Percentiles rank a stretch among this genome's conserved stretches.
phyloP scores from a whole-genome alignment of 192 early-diverging fungal species.

The Glomus cerebriforme region DNA sequence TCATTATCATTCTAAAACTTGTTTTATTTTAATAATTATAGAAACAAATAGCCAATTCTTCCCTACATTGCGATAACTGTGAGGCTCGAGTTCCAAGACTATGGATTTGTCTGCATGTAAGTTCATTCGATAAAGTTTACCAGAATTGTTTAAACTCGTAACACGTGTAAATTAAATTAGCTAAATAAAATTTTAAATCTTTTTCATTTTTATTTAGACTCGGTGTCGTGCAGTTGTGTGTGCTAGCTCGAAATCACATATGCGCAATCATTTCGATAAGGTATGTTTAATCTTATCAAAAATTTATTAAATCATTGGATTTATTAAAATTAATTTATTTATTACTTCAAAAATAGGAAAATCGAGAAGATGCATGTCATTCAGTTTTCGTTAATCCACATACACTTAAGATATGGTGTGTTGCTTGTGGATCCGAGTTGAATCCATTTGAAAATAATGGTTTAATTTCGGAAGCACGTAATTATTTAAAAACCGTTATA shows the following conservation, averaged over 20 bases:
- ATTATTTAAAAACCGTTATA: slow-evolving; percentile 40
- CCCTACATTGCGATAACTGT: slow-evolving; percentile 40
- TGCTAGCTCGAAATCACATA: slow-evolving; percentile 31
- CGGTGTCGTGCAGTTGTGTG: slow-evolving; percentile 1
- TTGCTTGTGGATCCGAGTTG: slow-evolving; percentile 40
- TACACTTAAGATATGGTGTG: slow-evolving; percentile 42
- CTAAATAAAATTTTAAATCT: neutral
- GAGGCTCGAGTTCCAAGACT: slow-evolving; percentile 38
- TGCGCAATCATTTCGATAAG: slow-evolving; percentile 40
- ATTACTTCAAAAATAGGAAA: neutral
- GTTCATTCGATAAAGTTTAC: neutral
- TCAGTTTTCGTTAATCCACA: slow-evolving; percentile 46
- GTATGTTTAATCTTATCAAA: slow-evolving; percentile 19
- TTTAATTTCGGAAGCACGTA: slow-evolving; percentile 32
- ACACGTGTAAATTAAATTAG: neutral
- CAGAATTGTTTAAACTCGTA: neutral
- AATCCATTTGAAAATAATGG: slow-evolving; percentile 36
- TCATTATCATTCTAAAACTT: neutral
- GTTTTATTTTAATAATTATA: neutral
- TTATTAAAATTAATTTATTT: neutral
- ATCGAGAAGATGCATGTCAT: slow-evolving; percentile 40
- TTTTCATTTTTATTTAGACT: neutral
- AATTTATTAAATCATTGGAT: neutral
- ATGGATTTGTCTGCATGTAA: slow-evolving; percentile 48
- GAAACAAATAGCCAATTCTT: slow-evolving; percentile 22